Percentiles rank a stretch among this genome's conserved stretches.
These are phyloP conservation scores for Saccharomyces hybrid DNA, from an alignment of 1,139 yeast species.

Conservation along the genomic window DNA sequence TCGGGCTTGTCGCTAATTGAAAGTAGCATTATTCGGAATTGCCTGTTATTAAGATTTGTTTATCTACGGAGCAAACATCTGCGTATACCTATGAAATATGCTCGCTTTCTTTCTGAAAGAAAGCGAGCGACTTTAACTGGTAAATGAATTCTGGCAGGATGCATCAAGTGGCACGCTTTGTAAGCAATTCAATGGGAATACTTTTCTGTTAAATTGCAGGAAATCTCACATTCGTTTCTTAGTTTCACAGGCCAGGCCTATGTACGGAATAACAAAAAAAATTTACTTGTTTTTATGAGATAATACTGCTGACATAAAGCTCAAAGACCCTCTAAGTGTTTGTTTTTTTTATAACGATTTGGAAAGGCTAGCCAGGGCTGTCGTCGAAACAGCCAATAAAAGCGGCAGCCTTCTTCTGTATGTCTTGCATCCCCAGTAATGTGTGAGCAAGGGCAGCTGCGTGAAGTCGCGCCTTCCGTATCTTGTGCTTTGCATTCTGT, in stretches of 20 bases:
- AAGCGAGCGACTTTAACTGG: too few relatives aligned
- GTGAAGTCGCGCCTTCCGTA: neutral
- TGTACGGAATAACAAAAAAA: neutral
- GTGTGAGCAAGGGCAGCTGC: neutral
- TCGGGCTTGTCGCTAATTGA: too few relatives aligned
- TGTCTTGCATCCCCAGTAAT: neutral
- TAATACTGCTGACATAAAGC: neutral
- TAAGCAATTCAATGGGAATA: neutral
- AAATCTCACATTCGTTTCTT: neutral
- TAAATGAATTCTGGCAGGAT: too few relatives aligned
- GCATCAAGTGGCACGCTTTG: too few relatives aligned
- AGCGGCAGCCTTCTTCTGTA: neutral
- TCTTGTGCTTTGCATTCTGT: neutral
- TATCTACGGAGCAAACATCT: too few relatives aligned
- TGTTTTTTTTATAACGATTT: neutral
- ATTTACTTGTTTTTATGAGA: neutral
- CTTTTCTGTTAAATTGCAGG: neutral
- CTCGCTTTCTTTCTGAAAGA: too few relatives aligned
- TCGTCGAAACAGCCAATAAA: neutral
- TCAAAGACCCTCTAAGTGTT: neutral
- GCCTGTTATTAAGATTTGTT: too few relatives aligned
- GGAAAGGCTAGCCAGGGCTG: neutral
- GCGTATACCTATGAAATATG: too few relatives aligned
- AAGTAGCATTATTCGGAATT: too few relatives aligned
- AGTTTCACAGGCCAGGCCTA: neutral